Evolutionary conservation across 2,329 filamentous ascomycete species (phyloP).

Genomic region (Xylaria sp.): DNA sequence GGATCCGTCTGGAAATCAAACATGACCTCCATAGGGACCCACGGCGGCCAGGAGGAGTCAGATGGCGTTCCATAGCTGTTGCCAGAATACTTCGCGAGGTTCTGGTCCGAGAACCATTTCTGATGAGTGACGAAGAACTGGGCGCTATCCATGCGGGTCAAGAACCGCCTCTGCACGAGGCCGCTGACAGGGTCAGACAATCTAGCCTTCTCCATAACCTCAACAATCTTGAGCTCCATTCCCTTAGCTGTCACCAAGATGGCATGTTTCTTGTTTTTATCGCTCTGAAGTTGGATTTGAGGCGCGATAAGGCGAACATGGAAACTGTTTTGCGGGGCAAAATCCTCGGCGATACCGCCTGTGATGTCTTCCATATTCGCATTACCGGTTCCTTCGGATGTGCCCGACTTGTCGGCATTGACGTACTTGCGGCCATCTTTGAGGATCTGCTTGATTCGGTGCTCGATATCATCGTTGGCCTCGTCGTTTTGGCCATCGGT

Average conservation of each 20-base stretch:
- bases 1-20: slow-evolving; percentile 92
- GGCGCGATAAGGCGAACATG: slow-evolving; percentile 92
- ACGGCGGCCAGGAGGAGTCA: slow-evolving; percentile 90
- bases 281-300: slow-evolving; percentile 96
- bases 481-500: slow-evolving; percentile 49
- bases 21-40: slow-evolving; percentile 98
- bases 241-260: slow-evolving; percentile 94
- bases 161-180: slow-evolving; percentile 88
- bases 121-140: slow-evolving; percentile 97
- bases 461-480: slow-evolving; percentile 63
- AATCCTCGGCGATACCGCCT: slow-evolving; percentile 78
- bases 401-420: slow-evolving; percentile 56
- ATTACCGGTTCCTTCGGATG: slow-evolving; percentile 32
- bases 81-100: slow-evolving; percentile 88
- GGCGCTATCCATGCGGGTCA: slow-evolving; percentile 92
- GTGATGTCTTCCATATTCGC: slow-evolving; percentile 57
- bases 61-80: slow-evolving; percentile 83
- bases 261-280: slow-evolving; percentile 96
- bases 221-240: slow-evolving; percentile 96
- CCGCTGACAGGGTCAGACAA: slow-evolving; percentile 91
- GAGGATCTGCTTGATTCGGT: slow-evolving; percentile 79
- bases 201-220: slow-evolving; percentile 95
- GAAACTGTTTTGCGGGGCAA: slow-evolving; percentile 86
- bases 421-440: slow-evolving; percentile 81
- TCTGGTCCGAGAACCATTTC: slow-evolving; percentile 78